Percentiles rank a stretch among this genome's conserved stretches.
These are phyloP conservation scores for Apocynum venetum DNA, from an alignment of 257 asterid species.

Conservation along the genomic window DNA sequence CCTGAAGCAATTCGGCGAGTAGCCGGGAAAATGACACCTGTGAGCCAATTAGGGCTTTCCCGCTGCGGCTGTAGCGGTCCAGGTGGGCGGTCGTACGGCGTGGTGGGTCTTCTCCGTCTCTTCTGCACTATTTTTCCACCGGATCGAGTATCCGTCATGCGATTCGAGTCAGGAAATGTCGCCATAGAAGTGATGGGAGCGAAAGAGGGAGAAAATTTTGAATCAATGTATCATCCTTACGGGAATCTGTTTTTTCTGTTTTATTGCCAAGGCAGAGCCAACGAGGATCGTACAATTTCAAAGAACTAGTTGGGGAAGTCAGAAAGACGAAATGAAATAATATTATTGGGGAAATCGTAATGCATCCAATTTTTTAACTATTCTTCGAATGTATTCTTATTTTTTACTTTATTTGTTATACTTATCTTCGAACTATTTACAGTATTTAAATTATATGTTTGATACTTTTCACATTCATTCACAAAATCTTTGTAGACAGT, in stretches of 20 bases:
- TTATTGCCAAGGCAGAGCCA: not conserved
- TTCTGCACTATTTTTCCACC: constrained; percentile 40
- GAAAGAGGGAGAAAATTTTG: not conserved
- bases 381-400: no score
- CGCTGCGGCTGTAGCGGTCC: constrained; percentile 24
- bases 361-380: no score
- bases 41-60: constrained; percentile 34
- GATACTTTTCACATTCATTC: no score
- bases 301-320: no score
- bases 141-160: constrained; percentile 20
- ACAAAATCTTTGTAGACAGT: not conserved
- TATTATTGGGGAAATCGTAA: no score
- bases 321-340: no score
- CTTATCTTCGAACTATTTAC: no score
- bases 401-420: no score
- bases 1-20: constrained; percentile 59
- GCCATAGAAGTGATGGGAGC: constrained; percentile 9
- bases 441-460: no score
- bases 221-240: not conserved
- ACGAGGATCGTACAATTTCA: not conserved
- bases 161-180: constrained; percentile 13
- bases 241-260: not conserved
- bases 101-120: constrained; percentile 26
- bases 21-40: constrained; percentile 30
- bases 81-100: constrained; percentile 39